Evolutionary conservation across 352 stramenopile species (phyloP).

Genomic region (Globisporangium uncinulatum): DNA sequence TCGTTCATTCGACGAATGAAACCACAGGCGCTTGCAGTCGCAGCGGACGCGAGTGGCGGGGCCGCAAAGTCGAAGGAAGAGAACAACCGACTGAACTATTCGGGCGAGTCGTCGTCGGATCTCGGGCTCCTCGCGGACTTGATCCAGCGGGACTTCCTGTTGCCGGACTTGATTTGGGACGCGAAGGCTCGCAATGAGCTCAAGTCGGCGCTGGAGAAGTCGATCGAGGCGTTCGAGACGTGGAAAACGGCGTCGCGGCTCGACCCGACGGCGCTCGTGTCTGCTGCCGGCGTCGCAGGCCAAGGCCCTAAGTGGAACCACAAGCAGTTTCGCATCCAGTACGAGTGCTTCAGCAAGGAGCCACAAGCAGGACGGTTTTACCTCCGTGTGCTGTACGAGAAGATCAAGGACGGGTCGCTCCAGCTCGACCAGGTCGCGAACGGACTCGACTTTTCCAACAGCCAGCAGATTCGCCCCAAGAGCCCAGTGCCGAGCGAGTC

Average conservation of each 20-base stretch:
- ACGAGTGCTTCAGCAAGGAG: slow-evolving; percentile 57
- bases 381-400: slow-evolving; percentile 60
- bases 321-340: slow-evolving; percentile 54
- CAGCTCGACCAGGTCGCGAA: slow-evolving; percentile 47
- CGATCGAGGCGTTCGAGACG: slow-evolving; percentile 44
- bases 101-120: slow-evolving; percentile 62
- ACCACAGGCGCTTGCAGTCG: slow-evolving; percentile 42
- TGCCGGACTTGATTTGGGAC: slow-evolving; percentile 82
- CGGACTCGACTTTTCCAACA: slow-evolving; percentile 27
- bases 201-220: slow-evolving; percentile 32
- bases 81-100: slow-evolving; percentile 59
- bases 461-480: slow-evolving; percentile 37
- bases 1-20: slow-evolving; percentile 74
- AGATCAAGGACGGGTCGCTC: slow-evolving; percentile 66
- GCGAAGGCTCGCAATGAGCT: slow-evolving; percentile 48
- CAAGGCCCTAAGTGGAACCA: slow-evolving; percentile 58
- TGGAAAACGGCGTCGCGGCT: slow-evolving; percentile 25
- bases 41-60: slow-evolving; percentile 21
- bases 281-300: slow-evolving; percentile 16
- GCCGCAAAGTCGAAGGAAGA: slow-evolving; percentile 36
- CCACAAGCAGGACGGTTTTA: slow-evolving; percentile 64
- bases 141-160: slow-evolving; percentile 62
- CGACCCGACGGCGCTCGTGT: slow-evolving; percentile 10
- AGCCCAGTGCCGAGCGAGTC: slow-evolving; percentile 21
- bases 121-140: slow-evolving; percentile 60